Conservation (phyloP, 768 basidiomycete genomes). For the Tricholoma sp. region DNA sequence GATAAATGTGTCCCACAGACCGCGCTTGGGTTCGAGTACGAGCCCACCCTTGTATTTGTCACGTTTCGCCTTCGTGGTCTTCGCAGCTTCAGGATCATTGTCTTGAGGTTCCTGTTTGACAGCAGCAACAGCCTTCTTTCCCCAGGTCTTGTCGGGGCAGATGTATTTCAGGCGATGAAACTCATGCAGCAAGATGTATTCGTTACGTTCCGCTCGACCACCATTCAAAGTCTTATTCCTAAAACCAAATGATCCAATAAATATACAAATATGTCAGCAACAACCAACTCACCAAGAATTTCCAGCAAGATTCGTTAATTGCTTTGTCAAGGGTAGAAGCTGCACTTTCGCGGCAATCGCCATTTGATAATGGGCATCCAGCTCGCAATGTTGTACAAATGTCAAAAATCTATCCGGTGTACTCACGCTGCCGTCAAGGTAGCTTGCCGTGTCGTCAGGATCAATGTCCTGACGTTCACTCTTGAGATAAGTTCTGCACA, state of each 20-base stretch:
- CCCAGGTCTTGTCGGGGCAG: conserved; percentile 90
- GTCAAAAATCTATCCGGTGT: conserved; percentile 75
- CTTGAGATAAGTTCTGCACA: conserved; percentile 88
- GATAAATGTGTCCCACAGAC: conserved; percentile 94
- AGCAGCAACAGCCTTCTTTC: conserved; percentile 58
- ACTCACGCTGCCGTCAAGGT: conserved; percentile 79
- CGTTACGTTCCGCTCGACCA: conserved; percentile 97
- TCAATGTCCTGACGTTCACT: conserved; percentile 90
- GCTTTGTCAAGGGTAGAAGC: conserved; percentile 85
- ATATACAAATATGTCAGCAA: neutral
- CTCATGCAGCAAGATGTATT: conserved; percentile 97
- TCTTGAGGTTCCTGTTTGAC: conserved; percentile 45
- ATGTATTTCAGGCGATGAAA: conserved; percentile 96
- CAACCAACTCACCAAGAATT: conserved; percentile 76
- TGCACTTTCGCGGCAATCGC: conserved; percentile 93
- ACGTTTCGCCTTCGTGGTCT: conserved; percentile 60
- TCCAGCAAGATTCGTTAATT: conserved; percentile 92
- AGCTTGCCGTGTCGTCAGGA: conserved; percentile 88
- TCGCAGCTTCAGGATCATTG: conserved; percentile 55
- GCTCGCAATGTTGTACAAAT: conserved; percentile 90
- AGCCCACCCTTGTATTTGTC: conserved; percentile 99
- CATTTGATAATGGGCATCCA: conserved; percentile 97
- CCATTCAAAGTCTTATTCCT: conserved; percentile 98
- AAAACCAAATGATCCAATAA: neutral
- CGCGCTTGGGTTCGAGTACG: conserved; percentile 94